These are phyloP conservation scores for Scenedesmus sp. DNA, from an alignment of 163 green algal genomes.

Conservation along the genomic window DNA sequence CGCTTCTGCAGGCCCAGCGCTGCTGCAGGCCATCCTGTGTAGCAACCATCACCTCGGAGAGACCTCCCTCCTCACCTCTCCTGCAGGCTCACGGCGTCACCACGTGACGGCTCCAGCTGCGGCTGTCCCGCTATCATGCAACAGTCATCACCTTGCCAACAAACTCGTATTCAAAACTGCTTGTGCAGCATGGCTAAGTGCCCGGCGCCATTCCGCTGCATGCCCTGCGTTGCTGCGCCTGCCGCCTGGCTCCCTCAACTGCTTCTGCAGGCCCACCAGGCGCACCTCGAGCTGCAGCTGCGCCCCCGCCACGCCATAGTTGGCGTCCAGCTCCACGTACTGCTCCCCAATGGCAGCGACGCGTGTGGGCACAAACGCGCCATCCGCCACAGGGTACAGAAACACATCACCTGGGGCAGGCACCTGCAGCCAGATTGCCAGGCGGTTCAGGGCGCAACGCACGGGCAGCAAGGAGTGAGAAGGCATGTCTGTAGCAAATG, in stretches of 20 bases:
- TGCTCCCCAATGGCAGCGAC: constrained; percentile 19
- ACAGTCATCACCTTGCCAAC: no score
- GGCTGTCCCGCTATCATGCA: no score
- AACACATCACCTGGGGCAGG: constrained; percentile 46
- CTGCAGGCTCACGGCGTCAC: neutral
- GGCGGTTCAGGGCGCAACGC: neutral
- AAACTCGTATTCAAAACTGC: no score
- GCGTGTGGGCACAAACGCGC: constrained; percentile 13
- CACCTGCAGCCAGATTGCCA: neutral
- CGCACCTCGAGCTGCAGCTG: constrained; percentile 36
- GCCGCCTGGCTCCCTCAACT: neutral
- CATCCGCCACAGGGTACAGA: constrained; percentile 35
- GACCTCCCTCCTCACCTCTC: neutral
- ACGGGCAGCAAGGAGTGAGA: neutral
- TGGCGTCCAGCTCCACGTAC: constrained; percentile 53
- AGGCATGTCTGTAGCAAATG: neutral
- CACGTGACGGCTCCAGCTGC: neutral
- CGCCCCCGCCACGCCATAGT: constrained; percentile 27
- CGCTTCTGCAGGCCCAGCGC: no score
- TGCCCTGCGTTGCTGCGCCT: no score
- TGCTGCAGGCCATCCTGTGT: no score
- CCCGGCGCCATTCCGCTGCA: no score
- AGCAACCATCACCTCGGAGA: no score
- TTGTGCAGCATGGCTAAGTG: no score
- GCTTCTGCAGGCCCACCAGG: constrained; percentile 33